These are phyloP conservation scores for Tetracladium maxilliforme DNA, from an alignment of 2,329 filamentous ascomycete genomes.

Conservation along the genomic window DNA sequence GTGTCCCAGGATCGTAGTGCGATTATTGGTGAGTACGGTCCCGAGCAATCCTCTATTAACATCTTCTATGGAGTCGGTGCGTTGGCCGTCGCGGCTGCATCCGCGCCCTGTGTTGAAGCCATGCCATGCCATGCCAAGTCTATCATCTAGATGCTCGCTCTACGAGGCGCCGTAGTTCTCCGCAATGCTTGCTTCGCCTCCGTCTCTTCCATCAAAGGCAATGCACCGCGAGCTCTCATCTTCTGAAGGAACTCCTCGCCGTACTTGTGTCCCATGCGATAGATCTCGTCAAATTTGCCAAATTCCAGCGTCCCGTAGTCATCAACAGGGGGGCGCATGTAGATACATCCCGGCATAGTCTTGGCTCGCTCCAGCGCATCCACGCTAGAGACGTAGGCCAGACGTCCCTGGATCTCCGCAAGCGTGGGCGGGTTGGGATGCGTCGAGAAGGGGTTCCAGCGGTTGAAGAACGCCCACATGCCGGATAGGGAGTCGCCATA, in stretches of 20 bases:
- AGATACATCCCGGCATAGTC: conserved; percentile 76
- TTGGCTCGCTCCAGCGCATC: conserved; percentile 92
- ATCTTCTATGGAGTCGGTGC: too few species aligned
- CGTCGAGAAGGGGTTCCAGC: conserved; percentile 90
- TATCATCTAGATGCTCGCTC: conserved; percentile 65
- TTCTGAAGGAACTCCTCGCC: conserved; percentile 67
- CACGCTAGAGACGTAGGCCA: conserved; percentile 90
- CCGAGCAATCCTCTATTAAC: too few species aligned
- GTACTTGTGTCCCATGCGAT: conserved; percentile 73
- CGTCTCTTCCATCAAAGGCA: conserved; percentile 56
- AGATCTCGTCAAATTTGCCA: conserved; percentile 95
- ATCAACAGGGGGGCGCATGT: conserved; percentile 93
- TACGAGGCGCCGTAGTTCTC: conserved; percentile 64
- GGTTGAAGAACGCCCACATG: conserved; percentile 86
- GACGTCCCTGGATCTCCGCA: conserved; percentile 84
- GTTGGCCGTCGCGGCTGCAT: too few species aligned
- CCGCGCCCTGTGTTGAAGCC: too few species aligned
- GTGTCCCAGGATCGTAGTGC: too few species aligned
- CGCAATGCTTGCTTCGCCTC: conserved; percentile 65
- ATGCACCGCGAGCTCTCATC: conserved; percentile 62
- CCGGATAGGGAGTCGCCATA: conserved; percentile 93
- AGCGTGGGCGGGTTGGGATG: conserved; percentile 87
- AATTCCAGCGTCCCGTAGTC: conserved; percentile 91
- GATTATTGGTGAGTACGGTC: too few species aligned
- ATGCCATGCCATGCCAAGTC: too few species aligned